Conservation (phyloP, 257 asterid species). For the Rubia yunnanensis region DNA sequence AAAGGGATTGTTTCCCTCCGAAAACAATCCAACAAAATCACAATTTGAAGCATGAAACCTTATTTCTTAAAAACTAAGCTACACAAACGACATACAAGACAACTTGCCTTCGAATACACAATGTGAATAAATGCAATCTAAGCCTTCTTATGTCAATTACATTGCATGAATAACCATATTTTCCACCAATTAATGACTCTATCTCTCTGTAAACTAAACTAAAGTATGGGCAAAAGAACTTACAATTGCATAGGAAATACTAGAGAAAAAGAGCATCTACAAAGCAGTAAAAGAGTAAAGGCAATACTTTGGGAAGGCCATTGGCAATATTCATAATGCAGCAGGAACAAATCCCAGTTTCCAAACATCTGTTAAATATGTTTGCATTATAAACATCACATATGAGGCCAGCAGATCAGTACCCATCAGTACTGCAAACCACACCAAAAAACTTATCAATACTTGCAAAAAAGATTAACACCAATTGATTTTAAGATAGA, state of each 20-base stretch:
- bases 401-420: slow-evolving; percentile 20
- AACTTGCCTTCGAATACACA: background rate
- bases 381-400: slow-evolving; percentile 50
- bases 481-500: background rate
- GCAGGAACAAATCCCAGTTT: slow-evolving; percentile 40
- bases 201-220: background rate
- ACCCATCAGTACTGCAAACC: slow-evolving; percentile 17
- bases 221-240: slow-evolving; percentile 8
- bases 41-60: background rate
- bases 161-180: background rate
- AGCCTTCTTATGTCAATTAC: background rate
- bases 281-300: slow-evolving; percentile 25
- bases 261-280: slow-evolving; percentile 47
- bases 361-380: slow-evolving; percentile 61
- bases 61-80: background rate
- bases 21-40: background rate
- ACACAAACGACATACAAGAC: background rate
- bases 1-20: no score
- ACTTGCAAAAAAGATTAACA: no score
- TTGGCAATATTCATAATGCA: slow-evolving; percentile 36
- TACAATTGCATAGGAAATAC: slow-evolving; percentile 36
- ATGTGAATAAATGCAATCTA: background rate
- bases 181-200: background rate
- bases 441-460: background rate
- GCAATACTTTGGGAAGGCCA: slow-evolving; percentile 33